A percentile compares a stretch with the other conserved stretches of the same genome.
Conservation (phyloP, 2,329 filamentous ascomycete species). For the Verticillium nubilum region DNA sequence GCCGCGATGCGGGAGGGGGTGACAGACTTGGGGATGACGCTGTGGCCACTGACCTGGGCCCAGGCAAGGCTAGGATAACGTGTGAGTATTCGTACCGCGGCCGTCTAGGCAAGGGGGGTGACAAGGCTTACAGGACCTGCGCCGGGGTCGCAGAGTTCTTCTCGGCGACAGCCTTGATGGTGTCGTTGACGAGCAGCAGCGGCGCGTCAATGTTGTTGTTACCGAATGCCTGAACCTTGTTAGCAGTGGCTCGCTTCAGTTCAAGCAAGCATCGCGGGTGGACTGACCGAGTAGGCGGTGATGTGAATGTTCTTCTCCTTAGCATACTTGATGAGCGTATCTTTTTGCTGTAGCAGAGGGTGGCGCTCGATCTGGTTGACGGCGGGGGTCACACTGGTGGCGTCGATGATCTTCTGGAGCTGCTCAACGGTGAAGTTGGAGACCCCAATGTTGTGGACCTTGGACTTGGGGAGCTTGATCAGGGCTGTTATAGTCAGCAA, state of each 20-base stretch:
- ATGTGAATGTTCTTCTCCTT: slow-evolving; percentile 58
- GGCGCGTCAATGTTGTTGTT: slow-evolving; percentile 37
- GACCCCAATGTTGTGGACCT: slow-evolving; percentile 63
- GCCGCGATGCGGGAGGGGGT: slow-evolving; percentile 60
- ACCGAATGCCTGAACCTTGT: slow-evolving; percentile 27
- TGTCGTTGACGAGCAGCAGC: slow-evolving; percentile 53
- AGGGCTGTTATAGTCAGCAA: slow-evolving; percentile 25
- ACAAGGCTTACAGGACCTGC: slow-evolving; percentile 27
- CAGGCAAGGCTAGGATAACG: slow-evolving; percentile 43
- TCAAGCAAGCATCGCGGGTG: not conserved
- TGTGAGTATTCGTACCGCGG: not conserved
- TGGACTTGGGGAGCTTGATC: slow-evolving; percentile 53
- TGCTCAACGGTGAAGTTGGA: slow-evolving; percentile 65
- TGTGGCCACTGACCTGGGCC: slow-evolving; percentile 54
- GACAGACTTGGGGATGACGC: slow-evolving; percentile 72
- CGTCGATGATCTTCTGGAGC: slow-evolving; percentile 44
- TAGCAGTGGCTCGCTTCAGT: not conserved
- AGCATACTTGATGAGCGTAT: slow-evolving; percentile 55
- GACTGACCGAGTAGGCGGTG: slow-evolving; percentile 54
- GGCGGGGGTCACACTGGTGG: slow-evolving; percentile 51
- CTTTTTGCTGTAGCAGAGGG: slow-evolving; percentile 53
- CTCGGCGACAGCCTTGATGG: slow-evolving; percentile 51
- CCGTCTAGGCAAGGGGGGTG: not conserved
- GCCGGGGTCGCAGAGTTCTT: slow-evolving; percentile 34
- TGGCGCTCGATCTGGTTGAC: slow-evolving; percentile 68